A percentile compares a stretch with the other conserved stretches of the same genome.
These are phyloP conservation scores for Kwoniella sp. DNA, from an alignment of 768 basidiomycete genomes.

Conservation along the genomic window DNA sequence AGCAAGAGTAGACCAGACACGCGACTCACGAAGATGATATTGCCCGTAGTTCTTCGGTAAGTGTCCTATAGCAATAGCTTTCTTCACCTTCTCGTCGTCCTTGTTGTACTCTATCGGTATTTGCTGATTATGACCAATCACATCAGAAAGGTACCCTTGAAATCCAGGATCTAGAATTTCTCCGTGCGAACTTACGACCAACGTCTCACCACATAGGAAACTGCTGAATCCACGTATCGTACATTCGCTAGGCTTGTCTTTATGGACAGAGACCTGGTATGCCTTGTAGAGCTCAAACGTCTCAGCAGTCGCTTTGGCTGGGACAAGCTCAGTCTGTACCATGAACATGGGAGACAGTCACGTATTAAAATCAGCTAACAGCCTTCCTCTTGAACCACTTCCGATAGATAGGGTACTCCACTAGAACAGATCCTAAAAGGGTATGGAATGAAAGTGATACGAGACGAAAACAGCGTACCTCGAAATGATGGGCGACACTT, in stretches of 20 bases:
- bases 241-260: conserved; percentile 62
- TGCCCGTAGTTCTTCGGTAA: conserved; percentile 84
- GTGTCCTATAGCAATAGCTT: conserved; percentile 1
- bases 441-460: neutral
- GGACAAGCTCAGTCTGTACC: conserved; percentile 70
- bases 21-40: conserved; percentile 71
- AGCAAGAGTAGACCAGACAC: too few species aligned
- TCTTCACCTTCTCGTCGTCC: conserved; percentile 1
- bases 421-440: too few species aligned
- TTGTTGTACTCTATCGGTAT: conserved; percentile 67
- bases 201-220: conserved; percentile 79
- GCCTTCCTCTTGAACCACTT: too few species aligned
- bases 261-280: conserved; percentile 79
- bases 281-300: conserved; percentile 74
- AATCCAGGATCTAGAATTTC: too few species aligned
- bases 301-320: conserved; percentile 73
- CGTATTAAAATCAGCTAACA: too few species aligned
- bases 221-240: conserved; percentile 63
- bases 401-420: too few species aligned
- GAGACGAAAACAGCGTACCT: conserved; percentile 61
- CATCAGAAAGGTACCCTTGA: neutral
- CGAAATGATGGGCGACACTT: conserved; percentile 23
- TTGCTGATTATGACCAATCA: conserved; percentile 55
- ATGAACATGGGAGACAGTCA: too few species aligned
- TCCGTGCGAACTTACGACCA: conserved; percentile 70